Conservation (phyloP, 768 basidiomycete genomes). For the Cyclocybe cylindracea region DNA sequence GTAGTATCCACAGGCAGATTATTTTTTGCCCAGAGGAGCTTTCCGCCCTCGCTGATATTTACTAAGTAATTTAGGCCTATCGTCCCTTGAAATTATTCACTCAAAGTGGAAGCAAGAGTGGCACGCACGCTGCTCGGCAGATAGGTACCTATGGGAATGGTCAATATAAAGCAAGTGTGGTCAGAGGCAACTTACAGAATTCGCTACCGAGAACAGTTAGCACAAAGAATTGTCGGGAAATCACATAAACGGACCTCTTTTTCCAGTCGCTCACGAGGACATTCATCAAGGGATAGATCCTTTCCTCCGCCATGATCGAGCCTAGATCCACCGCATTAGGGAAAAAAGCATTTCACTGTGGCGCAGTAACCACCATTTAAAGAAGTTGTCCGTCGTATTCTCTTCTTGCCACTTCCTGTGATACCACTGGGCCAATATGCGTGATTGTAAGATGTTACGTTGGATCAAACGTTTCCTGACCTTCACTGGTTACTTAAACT, state of each 20-base stretch:
- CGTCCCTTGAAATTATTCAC: background rate
- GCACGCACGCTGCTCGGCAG: conserved; percentile 53
- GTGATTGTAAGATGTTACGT: background rate
- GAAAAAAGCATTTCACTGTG: background rate
- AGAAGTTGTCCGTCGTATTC: conserved; percentile 68
- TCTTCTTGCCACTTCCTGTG: conserved; percentile 58
- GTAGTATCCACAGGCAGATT: conserved; percentile 61
- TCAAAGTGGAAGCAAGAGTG: background rate
- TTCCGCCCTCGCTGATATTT: conserved; percentile 52
- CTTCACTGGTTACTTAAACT: conserved; percentile 37
- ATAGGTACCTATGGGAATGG: conserved; percentile 45
- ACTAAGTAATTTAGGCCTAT: conserved; percentile 66
- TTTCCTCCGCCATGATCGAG: conserved; percentile 64
- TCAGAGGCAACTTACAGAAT: conserved; percentile 36
- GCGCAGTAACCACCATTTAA: conserved; percentile 46
- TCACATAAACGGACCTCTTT: conserved; percentile 42
- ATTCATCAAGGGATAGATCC: conserved; percentile 54
- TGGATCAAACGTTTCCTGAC: conserved; percentile 17
- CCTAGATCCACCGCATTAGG: conserved; percentile 33
- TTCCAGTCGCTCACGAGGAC: conserved; percentile 59
- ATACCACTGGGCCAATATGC: conserved; percentile 45
- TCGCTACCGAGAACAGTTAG: conserved; percentile 27
- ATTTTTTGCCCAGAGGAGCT: conserved; percentile 59
- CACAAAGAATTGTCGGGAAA: background rate
- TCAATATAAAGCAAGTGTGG: no score